Evolutionary conservation across 1,284 basidiomycete species (phyloP), one percentile per base, ranked within the genome.

Genomic region (Microbotryum lychnidis-dioicae): DNA sequence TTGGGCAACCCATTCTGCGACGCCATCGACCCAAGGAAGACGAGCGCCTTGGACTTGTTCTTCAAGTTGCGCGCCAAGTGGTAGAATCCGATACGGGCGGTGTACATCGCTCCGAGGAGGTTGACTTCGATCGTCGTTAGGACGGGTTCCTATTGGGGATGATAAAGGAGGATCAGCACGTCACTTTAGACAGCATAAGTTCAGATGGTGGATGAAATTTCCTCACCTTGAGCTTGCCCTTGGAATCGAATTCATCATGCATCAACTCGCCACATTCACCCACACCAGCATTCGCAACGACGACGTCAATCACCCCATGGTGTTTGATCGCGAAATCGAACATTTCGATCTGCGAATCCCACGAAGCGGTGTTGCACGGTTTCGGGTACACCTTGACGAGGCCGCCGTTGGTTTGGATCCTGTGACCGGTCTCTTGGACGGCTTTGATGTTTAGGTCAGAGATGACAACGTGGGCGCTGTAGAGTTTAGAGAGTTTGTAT

Each of bases 221-320:
- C 18, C 54, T 31, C 29, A 61, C 62, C 7, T 27, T 46, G 1
- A 57, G 61, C 53, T 66, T 58, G 50, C 64, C 65, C 16, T 70
- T 54, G 37, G 46, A 46, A 3, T 48, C 61, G 8, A 58, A 27
- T 9, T 64, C 45, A 20, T 63, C 61, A 16, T 63, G 33, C 18
- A 64, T 52, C 16, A 79, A 78, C 0, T 63, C 54, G 6, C 76
- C 76, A 5, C 70, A 60, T 70, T 83, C 82, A 9, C 71, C 68
- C 25, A 84, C 75, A 4, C 83, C 83, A 31, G 83, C 83, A 68
- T 83, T 83, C 8, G 81, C 78, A 20, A 83, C 72, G 31, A 72
- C 82, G 27, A 70, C 56, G 50, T 71, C 69, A n/a, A 72, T 52
- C n/a, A 56, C 37, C 7, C 65, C 65, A 48, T 60, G 69, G 1